Conservation (phyloP, 2,329 filamentous ascomycete species). For the Fusarium pseudoanthophilum region DNA sequence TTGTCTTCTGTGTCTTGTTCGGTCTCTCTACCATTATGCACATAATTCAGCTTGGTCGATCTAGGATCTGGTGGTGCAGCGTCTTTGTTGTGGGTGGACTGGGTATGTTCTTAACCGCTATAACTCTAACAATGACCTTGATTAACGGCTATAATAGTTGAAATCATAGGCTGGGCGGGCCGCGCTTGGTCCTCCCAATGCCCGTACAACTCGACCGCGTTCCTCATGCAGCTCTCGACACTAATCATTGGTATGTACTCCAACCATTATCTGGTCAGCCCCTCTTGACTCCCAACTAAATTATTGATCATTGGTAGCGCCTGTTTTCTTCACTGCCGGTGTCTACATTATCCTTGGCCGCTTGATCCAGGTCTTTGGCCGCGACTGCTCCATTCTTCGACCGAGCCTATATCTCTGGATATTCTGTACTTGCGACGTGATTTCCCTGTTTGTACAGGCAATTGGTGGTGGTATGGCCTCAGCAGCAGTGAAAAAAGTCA, state of each 20-base stretch:
- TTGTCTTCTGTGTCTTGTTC: background rate
- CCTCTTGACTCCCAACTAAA: accelerated
- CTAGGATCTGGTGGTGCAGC: background rate
- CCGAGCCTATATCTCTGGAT: background rate
- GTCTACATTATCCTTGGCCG: background rate
- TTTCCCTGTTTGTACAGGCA: background rate
- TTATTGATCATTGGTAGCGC: background rate
- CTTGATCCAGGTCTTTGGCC: background rate
- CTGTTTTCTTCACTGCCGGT: background rate
- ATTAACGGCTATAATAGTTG: background rate
- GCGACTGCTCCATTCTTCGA: background rate
- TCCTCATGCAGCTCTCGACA: background rate
- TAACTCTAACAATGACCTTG: accelerated
- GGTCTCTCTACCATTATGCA: background rate
- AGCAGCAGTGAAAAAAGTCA: background rate
- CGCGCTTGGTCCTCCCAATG: background rate
- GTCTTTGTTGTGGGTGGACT: background rate
- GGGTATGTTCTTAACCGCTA: background rate
- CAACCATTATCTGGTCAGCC: accelerated
- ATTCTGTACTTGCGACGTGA: background rate
- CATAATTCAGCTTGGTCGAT: background rate
- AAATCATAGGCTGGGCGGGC: background rate
- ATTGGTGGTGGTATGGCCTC: background rate
- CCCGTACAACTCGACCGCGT: background rate
- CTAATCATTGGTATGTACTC: background rate